Percentiles rank a stretch among this genome's conserved stretches.
These are phyloP conservation scores for Penicillium egyptiacum DNA, from an alignment of 495 filamentous ascomycete species.

Conservation along the genomic window DNA sequence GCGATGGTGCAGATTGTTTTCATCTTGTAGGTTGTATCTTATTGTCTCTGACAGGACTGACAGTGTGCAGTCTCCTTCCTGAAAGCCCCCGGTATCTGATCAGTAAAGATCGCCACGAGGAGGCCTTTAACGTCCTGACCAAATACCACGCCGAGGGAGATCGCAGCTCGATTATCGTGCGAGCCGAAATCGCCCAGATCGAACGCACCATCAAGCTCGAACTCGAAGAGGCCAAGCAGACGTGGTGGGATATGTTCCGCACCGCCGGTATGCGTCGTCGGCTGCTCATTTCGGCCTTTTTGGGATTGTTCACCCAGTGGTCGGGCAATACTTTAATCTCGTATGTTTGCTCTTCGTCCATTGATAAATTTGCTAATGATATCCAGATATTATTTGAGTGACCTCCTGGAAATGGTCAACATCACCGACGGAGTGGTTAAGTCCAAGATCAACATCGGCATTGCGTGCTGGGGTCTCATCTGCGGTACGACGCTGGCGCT, in stretches of 20 bases:
- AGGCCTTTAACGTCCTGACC: constrained; percentile 55
- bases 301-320: constrained; percentile 65
- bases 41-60: too few species aligned
- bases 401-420: constrained; percentile 49
- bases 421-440: constrained; percentile 52
- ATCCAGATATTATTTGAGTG: constrained; percentile 57
- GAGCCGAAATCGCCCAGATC: constrained; percentile 62
- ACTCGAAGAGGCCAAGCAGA: constrained; percentile 51
- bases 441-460: constrained; percentile 58
- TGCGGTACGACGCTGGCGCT: constrained; percentile 53
- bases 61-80: too few species aligned
- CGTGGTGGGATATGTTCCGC: constrained; percentile 56
- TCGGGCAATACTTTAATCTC: constrained; percentile 65
- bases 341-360: constrained; percentile 22
- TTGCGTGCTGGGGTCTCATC: constrained; percentile 57
- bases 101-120: constrained; percentile 57
- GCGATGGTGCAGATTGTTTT: constrained; percentile 31
- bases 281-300: constrained; percentile 54
- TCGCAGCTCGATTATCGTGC: constrained; percentile 52
- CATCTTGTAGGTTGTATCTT: too few species aligned
- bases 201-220: constrained; percentile 58
- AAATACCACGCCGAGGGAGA: constrained; percentile 65
- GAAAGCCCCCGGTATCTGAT: constrained; percentile 63
- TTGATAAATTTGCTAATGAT: too few species aligned
- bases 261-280: constrained; percentile 57